Percentiles rank a stretch among this genome's conserved stretches.
phyloP scores from a whole-genome alignment of 2,329 filamentous ascomycete genomes.

The Pseudogymnoascus sp. region DNA sequence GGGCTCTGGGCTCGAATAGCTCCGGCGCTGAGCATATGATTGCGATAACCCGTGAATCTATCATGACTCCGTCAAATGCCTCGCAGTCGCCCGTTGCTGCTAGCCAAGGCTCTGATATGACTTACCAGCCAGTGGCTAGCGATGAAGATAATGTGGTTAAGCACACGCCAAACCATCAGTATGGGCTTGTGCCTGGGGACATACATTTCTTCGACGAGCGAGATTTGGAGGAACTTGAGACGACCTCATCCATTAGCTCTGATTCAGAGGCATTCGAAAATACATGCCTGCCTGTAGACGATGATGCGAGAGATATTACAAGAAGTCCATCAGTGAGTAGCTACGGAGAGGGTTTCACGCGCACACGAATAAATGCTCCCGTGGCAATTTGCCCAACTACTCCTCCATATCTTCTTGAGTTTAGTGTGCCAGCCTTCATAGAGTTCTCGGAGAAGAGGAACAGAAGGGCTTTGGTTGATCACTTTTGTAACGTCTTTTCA shows the following conservation, averaged over 20 bases:
- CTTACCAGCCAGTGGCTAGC: background rate
- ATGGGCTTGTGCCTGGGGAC: background rate
- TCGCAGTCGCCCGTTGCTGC: background rate
- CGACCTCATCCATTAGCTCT: background rate
- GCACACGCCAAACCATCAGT: too few species aligned
- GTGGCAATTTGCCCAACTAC: background rate
- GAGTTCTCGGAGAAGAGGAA: slow-evolving; percentile 50
- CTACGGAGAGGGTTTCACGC: background rate
- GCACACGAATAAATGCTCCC: slow-evolving; percentile 19
- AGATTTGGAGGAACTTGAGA: background rate
- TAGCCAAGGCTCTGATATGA: background rate
- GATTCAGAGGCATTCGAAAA: background rate
- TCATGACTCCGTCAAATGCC: slow-evolving; percentile 12
- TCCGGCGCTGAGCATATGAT: background rate
- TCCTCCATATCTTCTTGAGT: slow-evolving; percentile 36
- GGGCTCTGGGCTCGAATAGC: background rate
- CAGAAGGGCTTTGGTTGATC: slow-evolving; percentile 49
- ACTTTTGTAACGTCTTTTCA: slow-evolving; percentile 57
- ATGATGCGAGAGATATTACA: background rate
- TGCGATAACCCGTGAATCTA: slow-evolving; percentile 10
- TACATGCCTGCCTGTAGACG: background rate
- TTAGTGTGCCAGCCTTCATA: slow-evolving; percentile 44
- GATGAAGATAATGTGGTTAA: background rate
- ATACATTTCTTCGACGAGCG: background rate
- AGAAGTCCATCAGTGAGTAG: background rate